Percentiles rank a stretch among this genome's conserved stretches.
Evolutionary conservation across 345 rosid genomes (phyloP).

Genomic region (Murraya paniculata): DNA sequence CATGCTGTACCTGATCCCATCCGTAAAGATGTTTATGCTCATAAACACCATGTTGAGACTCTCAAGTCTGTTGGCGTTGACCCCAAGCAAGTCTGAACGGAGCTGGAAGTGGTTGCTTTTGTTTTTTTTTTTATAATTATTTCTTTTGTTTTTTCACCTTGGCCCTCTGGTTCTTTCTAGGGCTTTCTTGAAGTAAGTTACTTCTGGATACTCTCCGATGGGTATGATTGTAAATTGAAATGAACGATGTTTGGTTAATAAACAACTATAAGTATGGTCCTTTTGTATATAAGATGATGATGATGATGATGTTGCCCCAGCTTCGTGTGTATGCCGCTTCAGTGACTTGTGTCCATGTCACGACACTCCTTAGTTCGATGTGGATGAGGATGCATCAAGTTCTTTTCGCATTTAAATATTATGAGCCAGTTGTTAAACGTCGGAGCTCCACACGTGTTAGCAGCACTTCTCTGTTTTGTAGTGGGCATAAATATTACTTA

Average conservation of each 20-base stretch:
- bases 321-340: background rate
- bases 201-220: background rate
- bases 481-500: too few species aligned
- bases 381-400: too few species aligned
- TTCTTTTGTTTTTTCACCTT: background rate
- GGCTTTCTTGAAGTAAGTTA: too few species aligned
- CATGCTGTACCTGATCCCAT: conserved; percentile 24
- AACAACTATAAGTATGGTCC: too few species aligned
- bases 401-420: too few species aligned
- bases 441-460: too few species aligned
- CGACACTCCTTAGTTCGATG: too few species aligned
- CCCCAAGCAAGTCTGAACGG: conserved; percentile 24
- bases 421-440: too few species aligned
- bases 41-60: conserved; percentile 41
- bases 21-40: conserved; percentile 40
- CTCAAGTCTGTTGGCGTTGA: conserved; percentile 59
- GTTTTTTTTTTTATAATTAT: background rate
- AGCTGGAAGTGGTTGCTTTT: too few species aligned
- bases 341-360: background rate
- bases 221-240: background rate
- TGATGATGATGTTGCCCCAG: too few species aligned
- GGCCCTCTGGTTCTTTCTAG: background rate
- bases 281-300: too few species aligned
- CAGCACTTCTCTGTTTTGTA: too few species aligned
- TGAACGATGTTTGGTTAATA: background rate